Base-by-base conservation (phyloP, 148 eudicot species). In the Linanthus parryae region DNA sequence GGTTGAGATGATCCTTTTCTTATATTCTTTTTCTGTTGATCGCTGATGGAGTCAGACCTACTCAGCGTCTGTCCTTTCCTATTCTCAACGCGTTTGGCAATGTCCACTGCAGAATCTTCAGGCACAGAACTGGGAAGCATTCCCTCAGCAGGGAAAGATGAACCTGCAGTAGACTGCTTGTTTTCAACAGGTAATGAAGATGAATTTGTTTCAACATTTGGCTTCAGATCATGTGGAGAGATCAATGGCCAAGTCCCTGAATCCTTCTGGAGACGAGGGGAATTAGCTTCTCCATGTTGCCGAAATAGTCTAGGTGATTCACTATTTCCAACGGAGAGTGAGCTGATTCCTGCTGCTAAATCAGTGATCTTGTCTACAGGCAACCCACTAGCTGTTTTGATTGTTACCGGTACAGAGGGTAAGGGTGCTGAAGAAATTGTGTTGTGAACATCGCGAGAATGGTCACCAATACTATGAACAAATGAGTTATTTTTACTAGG, bases 321-420 rank as follows among this genome's bases (percentile, higher is more conserved):
- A 21, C 46, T 58, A 53, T 63, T 81, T 38, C 50, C 65, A 64
- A 43, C 59, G 44, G 51, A 44, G 24, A 34, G 19, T 40, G 49
- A 22, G 39, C 56, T 52, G 46, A 35, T 24, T n/a, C n/a, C n/a
- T n/a, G n/a, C n/a, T 44, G 65, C 63, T n/a, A 68, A 50, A 34
- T 63, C 62, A 45, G 16, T 58, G 27, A 59, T 52, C 67, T 61
- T 73, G 18, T 71, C 75, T 38, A 42, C 72, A 60, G 35, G 48
- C 30, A 60, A 26, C 52, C 52, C 54, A 51, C 51, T 54, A 18
- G 70, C 58, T 48, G 82, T 78, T 54, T 77, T 86, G 2, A 78
- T 73, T 20, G 78, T 72, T 23, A 76, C 84, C 60, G 63, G 65
- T 17, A 50, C 45, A 31, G 65, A 45, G 48, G 53, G 49, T 33